phyloP scores from a whole-genome alignment of 2,329 filamentous ascomycete species.

The Pseudogymnoascus sp. region DNA sequence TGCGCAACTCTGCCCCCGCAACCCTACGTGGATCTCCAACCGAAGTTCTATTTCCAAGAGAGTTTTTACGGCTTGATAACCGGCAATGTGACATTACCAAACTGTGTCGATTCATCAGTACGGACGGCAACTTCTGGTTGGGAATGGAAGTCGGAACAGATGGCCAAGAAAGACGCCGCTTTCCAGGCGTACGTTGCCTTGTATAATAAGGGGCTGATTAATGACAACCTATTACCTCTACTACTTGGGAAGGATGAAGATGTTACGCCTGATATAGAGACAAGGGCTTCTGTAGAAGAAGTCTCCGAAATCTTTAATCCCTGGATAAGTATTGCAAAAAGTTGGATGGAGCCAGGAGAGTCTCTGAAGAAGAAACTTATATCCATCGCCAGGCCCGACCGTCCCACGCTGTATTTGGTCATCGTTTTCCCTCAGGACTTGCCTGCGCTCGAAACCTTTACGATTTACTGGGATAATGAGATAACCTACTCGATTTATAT shows the following conservation, averaged over 20 bases:
- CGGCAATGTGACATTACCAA: conserved; percentile 65
- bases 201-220: conserved; percentile 64
- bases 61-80: conserved; percentile 30
- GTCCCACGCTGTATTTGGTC: not conserved
- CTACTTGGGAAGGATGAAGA: conserved; percentile 37
- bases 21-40: conserved; percentile 57
- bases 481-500: conserved; percentile 14
- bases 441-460: conserved; percentile 19
- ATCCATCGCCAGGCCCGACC: not conserved
- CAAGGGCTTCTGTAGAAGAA: conserved; percentile 24
- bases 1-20: conserved; percentile 55
- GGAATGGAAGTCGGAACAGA: conserved; percentile 64
- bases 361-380: not conserved
- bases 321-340: conserved; percentile 31
- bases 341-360: conserved; percentile 20
- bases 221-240: conserved; percentile 67
- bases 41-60: conserved; percentile 58
- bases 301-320: conserved; percentile 31
- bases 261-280: conserved; percentile 32
- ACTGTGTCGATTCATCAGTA: conserved; percentile 57
- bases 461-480: conserved; percentile 25
- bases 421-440: conserved; percentile 20
- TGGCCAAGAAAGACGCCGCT: conserved; percentile 72
- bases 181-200: conserved; percentile 72
- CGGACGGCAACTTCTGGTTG: conserved; percentile 45